Evolutionary conservation across 352 stramenopile genomes (phyloP).

Genomic region (Phytophthora rubi): DNA sequence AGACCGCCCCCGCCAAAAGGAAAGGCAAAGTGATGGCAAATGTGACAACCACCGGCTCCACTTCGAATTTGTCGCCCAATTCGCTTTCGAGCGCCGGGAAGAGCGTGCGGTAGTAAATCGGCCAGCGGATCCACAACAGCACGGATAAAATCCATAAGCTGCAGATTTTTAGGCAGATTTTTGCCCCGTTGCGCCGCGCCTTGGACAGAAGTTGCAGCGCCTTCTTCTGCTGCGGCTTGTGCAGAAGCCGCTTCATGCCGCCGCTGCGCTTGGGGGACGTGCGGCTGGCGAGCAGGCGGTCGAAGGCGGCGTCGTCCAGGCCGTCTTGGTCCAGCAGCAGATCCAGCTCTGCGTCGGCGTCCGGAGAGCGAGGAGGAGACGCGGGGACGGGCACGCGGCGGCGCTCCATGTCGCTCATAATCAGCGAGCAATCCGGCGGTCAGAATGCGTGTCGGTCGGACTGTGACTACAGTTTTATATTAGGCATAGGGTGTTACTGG

Average conservation of each 20-base stretch:
- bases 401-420: slow-evolving; percentile 48
- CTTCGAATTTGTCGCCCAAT: slow-evolving; percentile 48
- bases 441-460: not conserved
- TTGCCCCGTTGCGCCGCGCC: slow-evolving; percentile 18
- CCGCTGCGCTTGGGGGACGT: slow-evolving; percentile 9
- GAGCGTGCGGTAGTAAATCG: slow-evolving; percentile 46
- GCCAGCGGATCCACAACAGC: slow-evolving; percentile 63
- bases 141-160: slow-evolving; percentile 41
- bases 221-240: slow-evolving; percentile 30
- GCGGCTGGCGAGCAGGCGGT: slow-evolving; percentile 22
- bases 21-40: slow-evolving; percentile 50
- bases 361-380: slow-evolving; percentile 24
- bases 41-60: slow-evolving; percentile 54
- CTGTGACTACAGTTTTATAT: not conserved
- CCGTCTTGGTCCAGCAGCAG: slow-evolving; percentile 24
- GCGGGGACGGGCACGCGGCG: slow-evolving; percentile 6
- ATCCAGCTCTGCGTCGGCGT: slow-evolving; percentile 31
- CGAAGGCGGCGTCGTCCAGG: slow-evolving; percentile 28
- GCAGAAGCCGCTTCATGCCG: slow-evolving; percentile 24
- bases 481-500: not conserved
- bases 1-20: slow-evolving; percentile 40
- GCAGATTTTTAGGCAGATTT: slow-evolving; percentile 21
- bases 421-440: slow-evolving; percentile 21
- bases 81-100: slow-evolving; percentile 31
- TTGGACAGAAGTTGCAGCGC: slow-evolving; percentile 34